Conservation (phyloP, 768 basidiomycete species). For the Pluteus cervinus region DNA sequence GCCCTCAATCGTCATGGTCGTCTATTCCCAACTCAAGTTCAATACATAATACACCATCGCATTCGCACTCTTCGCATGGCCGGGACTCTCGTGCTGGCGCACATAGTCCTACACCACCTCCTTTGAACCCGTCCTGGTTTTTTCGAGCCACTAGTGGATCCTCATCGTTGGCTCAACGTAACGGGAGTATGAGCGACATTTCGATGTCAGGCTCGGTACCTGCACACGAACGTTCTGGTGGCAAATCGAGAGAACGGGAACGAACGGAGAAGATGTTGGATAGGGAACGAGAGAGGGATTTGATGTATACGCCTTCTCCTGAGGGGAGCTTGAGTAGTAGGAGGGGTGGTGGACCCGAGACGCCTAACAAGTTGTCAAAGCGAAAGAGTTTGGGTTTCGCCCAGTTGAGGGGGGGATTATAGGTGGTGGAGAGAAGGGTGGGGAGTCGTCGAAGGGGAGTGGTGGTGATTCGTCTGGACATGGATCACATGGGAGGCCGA, state of each 20-base stretch:
- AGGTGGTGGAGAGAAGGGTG: constrained; percentile 12
- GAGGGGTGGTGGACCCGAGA: constrained; percentile 1
- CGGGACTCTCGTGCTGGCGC: neutral
- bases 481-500: constrained; percentile 8
- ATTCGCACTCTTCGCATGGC: no score
- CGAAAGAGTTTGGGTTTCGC: constrained; percentile 40
- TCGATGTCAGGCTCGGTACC: neutral
- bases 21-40: constrained; percentile 9
- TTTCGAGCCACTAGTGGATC: constrained; percentile 21
- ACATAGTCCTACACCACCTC: constrained; percentile 2
- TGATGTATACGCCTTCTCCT: constrained; percentile 6
- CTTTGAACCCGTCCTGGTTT: constrained; percentile 20
- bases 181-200: constrained; percentile 3
- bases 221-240: neutral
- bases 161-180: constrained; percentile 4
- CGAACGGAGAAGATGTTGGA: constrained; percentile 9
- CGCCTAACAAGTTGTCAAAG: constrained; percentile 35
- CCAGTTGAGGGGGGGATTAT: constrained; percentile 24
- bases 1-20: constrained; percentile 9
- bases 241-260: no score
- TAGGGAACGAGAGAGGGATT: constrained; percentile 6
- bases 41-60: no score
- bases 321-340: neutral
- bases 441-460: constrained; percentile 10
- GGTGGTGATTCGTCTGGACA: constrained; percentile 9